These are phyloP conservation scores for Hortiboletus flavorubellus DNA, from an alignment of 768 basidiomycete species.

Conservation along the genomic window DNA sequence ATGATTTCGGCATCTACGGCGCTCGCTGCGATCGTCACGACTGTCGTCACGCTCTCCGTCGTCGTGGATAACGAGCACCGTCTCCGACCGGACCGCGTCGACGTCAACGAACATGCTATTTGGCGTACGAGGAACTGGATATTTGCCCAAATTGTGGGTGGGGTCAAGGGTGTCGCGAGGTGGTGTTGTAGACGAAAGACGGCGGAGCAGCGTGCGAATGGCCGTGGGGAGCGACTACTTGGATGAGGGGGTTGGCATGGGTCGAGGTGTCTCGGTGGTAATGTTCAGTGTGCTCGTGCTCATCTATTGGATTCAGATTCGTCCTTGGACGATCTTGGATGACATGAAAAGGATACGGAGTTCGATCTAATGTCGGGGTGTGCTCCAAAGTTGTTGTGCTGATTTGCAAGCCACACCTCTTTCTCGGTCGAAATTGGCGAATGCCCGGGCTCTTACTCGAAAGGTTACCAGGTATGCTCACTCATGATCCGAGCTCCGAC, in stretches of 20 bases:
- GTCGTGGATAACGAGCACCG: constrained; percentile 69
- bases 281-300: not conserved
- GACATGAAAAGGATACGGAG: not conserved
- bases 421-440: too few relatives aligned
- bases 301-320: not conserved
- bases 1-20: constrained; percentile 82
- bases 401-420: too few relatives aligned
- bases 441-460: too few relatives aligned
- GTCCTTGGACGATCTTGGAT: not conserved
- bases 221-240: constrained; percentile 7
- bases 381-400: too few relatives aligned
- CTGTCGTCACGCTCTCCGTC: constrained; percentile 54
- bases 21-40: constrained; percentile 64
- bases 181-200: constrained; percentile 11
- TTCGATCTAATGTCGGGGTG: not conserved
- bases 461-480: too few relatives aligned
- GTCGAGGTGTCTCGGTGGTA: not conserved
- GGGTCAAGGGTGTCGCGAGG: constrained; percentile 1
- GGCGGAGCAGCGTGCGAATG: not conserved
- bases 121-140: constrained; percentile 36
- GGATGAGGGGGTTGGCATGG: constrained; percentile 4
- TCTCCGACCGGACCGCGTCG: constrained; percentile 61
- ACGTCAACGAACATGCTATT: constrained; percentile 31
- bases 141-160: constrained; percentile 16
- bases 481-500: too few relatives aligned